A percentile compares a stretch with the other conserved stretches of the same genome.
phyloP scores from a whole-genome alignment of 148 eudicot species.

The Dysphania ambrosioides region DNA sequence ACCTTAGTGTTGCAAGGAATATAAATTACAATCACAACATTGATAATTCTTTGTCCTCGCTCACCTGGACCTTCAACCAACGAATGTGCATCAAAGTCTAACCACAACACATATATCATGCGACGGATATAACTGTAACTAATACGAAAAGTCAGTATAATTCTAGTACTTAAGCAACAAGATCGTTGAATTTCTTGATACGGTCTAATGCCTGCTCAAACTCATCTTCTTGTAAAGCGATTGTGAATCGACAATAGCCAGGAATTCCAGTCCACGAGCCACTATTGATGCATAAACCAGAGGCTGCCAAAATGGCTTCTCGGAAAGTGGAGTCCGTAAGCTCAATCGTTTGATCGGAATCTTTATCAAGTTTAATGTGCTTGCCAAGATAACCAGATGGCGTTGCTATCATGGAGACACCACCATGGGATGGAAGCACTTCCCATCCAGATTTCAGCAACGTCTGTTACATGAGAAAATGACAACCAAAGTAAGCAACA shows the following conservation, averaged over 20 bases:
- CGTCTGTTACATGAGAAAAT: slow-evolving; percentile 38
- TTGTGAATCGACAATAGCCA: slow-evolving; percentile 81
- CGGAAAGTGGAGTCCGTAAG: slow-evolving; percentile 65
- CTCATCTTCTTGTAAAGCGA: slow-evolving; percentile 70
- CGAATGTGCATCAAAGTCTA: no score
- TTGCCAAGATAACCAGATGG: slow-evolving; percentile 73
- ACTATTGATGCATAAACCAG: slow-evolving; percentile 82
- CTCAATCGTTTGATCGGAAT: slow-evolving; percentile 38
- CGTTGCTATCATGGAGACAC: slow-evolving; percentile 81
- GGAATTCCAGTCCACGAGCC: slow-evolving; percentile 89
- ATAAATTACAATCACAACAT: no score
- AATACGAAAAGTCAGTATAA: no score
- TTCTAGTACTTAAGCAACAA: slow-evolving; percentile 17
- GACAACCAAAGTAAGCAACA: neutral
- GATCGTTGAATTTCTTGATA: slow-evolving; percentile 51
- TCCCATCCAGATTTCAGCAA: slow-evolving; percentile 90
- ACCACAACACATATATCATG: no score
- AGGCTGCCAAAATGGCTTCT: slow-evolving; percentile 62
- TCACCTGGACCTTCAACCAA: no score
- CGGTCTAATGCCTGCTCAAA: slow-evolving; percentile 67
- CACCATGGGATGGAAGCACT: slow-evolving; percentile 67
- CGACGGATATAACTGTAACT: no score
- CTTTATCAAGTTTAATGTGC: slow-evolving; percentile 41
- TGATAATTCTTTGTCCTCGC: no score
- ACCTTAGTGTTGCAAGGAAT: no score